Conservation (phyloP, 495 filamentous ascomycete genomes). For the Glarea lozoyensis region DNA sequence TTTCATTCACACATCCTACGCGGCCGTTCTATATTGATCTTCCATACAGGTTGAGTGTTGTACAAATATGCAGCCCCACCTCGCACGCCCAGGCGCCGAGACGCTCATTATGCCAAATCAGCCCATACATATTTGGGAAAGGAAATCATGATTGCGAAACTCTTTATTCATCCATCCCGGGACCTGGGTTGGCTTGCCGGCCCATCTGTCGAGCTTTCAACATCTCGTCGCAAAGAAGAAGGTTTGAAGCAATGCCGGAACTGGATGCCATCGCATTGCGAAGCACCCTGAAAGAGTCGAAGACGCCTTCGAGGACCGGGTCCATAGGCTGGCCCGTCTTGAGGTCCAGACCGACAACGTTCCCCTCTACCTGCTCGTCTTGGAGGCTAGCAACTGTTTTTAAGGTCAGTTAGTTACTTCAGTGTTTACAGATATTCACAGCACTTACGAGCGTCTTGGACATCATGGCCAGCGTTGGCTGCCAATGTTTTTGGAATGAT, state of each 20-base stretch:
- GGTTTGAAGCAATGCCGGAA: conserved; percentile 89
- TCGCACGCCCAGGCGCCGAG: conserved; percentile 9
- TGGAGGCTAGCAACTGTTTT: conserved; percentile 69
- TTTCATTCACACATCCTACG: too few species aligned
- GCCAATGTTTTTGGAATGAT: conserved; percentile 96
- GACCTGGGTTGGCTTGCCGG: conserved; percentile 38
- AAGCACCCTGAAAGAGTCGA: conserved; percentile 91
- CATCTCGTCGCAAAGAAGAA: conserved; percentile 93
- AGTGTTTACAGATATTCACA: background rate
- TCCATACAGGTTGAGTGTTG: conserved; percentile 10
- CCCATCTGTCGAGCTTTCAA: conserved; percentile 96
- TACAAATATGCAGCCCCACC: conserved; percentile 16
- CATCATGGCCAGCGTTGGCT: conserved; percentile 91
- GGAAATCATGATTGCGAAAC: conserved; percentile 2
- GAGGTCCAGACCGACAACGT: conserved; percentile 79
- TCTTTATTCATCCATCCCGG: conserved; percentile 39
- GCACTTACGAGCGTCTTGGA: conserved; percentile 79
- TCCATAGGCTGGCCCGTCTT: conserved; percentile 89
- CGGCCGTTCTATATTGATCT: background rate
- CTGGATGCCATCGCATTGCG: conserved; percentile 90
- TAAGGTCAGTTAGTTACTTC: conserved; percentile 2
- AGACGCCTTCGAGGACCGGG: conserved; percentile 85
- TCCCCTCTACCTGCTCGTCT: conserved; percentile 77
- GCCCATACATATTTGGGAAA: conserved; percentile 5
- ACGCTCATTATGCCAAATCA: conserved; percentile 4